Conservation (phyloP, 495 filamentous ascomycete genomes). For the Endocarpon pusillum region DNA sequence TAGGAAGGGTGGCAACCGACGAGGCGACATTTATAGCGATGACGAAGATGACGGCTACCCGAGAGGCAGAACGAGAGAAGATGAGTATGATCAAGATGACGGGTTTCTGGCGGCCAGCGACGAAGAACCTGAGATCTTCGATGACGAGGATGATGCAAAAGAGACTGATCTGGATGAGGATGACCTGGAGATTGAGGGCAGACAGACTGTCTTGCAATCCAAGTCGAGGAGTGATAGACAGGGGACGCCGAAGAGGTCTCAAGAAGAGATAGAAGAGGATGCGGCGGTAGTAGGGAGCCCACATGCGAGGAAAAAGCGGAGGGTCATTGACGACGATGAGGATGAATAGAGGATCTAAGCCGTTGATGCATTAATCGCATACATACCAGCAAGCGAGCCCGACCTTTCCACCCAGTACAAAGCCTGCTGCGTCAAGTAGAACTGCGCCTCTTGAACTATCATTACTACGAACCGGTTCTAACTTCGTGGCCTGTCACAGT, state of each 20-base stretch:
- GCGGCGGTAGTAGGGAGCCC: neutral
- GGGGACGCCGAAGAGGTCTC: neutral
- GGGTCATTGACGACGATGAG: conserved; percentile 1
- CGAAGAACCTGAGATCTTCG: conserved; percentile 44
- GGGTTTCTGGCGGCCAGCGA: conserved; percentile 63
- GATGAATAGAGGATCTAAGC: conserved; percentile 1
- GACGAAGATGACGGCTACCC: conserved; percentile 42
- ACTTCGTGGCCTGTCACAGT: too few species aligned
- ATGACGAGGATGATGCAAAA: conserved; percentile 43
- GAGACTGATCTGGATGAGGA: conserved; percentile 43
- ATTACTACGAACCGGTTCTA: too few species aligned
- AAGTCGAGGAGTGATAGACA: conserved; percentile 1
- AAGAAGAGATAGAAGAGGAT: neutral
- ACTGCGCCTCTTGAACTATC: too few species aligned
- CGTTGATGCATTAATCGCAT: too few species aligned
- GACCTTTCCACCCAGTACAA: too few species aligned
- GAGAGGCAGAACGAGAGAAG: conserved; percentile 43
- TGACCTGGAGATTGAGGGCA: conserved; percentile 35
- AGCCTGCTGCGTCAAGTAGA: too few species aligned
- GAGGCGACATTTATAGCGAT: conserved; percentile 38
- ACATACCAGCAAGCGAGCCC: too few species aligned
- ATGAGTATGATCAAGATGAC: conserved; percentile 74
- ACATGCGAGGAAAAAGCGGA: conserved; percentile 2
- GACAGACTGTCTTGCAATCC: neutral
- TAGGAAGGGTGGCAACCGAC: conserved; percentile 27